These are phyloP conservation scores for Aurifilum marmelostoma DNA, from an alignment of 2,329 filamentous ascomycete genomes.

Conservation along the genomic window DNA sequence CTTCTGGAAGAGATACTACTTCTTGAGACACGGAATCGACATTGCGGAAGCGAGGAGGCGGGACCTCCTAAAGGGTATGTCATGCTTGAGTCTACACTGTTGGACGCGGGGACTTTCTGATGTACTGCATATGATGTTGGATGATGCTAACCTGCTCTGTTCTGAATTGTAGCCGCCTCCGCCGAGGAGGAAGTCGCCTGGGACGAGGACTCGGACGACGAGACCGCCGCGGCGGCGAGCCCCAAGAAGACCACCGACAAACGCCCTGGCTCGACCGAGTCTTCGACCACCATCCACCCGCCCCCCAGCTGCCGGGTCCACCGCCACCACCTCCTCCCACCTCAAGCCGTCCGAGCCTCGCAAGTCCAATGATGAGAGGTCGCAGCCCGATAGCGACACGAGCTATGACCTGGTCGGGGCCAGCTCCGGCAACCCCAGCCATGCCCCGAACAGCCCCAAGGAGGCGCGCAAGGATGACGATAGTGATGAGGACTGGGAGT, in stretches of 20 bases:
- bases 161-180: conserved; percentile 58
- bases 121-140: conserved; percentile 27
- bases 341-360: conserved; percentile 69
- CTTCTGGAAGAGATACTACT: conserved; percentile 97
- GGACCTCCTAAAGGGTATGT: conserved; percentile 86
- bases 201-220: conserved; percentile 60
- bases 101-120: neutral
- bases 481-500: conserved; percentile 80
- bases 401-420: conserved; percentile 93
- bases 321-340: conserved; percentile 39
- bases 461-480: conserved; percentile 59
- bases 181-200: conserved; percentile 72
- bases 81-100: no score
- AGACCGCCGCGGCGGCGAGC: conserved; percentile 38
- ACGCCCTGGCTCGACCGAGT: conserved; percentile 55
- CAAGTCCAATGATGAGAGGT: conserved; percentile 85
- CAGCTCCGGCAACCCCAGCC: conserved; percentile 74
- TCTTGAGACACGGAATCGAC: conserved; percentile 88
- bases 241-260: conserved; percentile 33
- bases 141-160: conserved; percentile 41
- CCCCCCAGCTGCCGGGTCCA: conserved; percentile 41
- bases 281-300: conserved; percentile 64
- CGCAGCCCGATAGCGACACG: conserved; percentile 88
- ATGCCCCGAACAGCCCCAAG: conserved; percentile 71
- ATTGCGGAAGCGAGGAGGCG: conserved; percentile 86